Evolutionary conservation across 2,329 filamentous ascomycete species (phyloP), one percentile per base, ranked within the genome.

Genomic region (Fusarium scirpi): DNA sequence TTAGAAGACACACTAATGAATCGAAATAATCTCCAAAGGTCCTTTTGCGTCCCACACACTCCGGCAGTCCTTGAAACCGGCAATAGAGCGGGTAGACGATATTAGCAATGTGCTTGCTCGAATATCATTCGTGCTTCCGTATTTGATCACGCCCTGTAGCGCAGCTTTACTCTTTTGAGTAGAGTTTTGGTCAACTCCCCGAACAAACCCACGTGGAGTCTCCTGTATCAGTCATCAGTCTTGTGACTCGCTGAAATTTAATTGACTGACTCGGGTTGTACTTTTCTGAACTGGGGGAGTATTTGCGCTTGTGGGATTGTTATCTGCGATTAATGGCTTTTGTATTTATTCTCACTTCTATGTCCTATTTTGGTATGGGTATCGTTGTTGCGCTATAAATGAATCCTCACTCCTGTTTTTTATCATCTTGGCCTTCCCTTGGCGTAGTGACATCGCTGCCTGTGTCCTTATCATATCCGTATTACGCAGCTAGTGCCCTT

Each of bases 331-430:
- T 27, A 27, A 27, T 10, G 25, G 10, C 25, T 27, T 27, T 27
- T 27, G 25, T 27, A 10, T n/a, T 27, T 27, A 27, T 27, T 27
- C 25, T 27, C 25, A 27, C 25, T 27, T 58, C 44, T 54, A 71
- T 64, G 38, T 49, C 58, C 63, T 68, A 40, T 58, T 54, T 54
- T 44, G 51, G 53, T 53, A 48, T 45, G 67, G 67, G 67, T 70
- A 70, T 70, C 67, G 68, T 71, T 46, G 48, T 66, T 70, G 22
- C 67, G 67, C 67, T 59, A 38, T 63, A 34, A 68, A 70, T 59
- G 45, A 56, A 70, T 62, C 41, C 47, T 58, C 57, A 30, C n/a
- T 48, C 40, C 30, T 27, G 22, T 38, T 34, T 45, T 44, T 45
- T 46, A 51, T 32, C 22, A 51, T 41, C 32, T 58, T 24, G 18